Evolutionary conservation across 2,329 filamentous ascomycete species (phyloP).

Genomic region (Endoconidiophora laricicola): DNA sequence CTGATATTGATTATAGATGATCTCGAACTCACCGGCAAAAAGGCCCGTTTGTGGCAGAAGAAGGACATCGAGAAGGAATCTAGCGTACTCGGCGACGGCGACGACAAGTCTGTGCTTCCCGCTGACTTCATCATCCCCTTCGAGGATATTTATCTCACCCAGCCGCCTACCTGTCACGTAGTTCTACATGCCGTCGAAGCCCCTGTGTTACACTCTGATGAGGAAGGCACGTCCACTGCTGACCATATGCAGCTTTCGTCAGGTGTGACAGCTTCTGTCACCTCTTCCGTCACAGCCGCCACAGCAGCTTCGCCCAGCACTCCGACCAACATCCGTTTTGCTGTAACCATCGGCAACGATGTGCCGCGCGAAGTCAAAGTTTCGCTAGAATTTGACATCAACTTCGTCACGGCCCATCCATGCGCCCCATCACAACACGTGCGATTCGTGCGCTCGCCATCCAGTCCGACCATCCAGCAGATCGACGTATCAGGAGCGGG

Average conservation of each 20-base stretch:
- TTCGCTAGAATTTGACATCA: conserved; percentile 38
- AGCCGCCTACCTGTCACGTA: conserved; percentile 31
- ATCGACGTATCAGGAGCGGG: conserved; percentile 34
- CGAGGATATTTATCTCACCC: conserved; percentile 34
- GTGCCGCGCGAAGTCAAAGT: conserved; percentile 19
- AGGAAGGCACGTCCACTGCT: neutral
- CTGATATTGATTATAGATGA: conserved; percentile 25
- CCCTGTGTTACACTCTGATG: conserved; percentile 16
- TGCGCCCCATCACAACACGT: conserved; percentile 42
- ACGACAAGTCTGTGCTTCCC: conserved; percentile 36
- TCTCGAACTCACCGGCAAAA: conserved; percentile 32
- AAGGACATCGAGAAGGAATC: conserved; percentile 41
- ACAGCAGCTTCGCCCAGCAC: conserved; percentile 16
- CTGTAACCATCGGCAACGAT: conserved; percentile 19
- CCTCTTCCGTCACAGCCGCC: conserved; percentile 19
- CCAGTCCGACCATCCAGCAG: conserved; percentile 42
- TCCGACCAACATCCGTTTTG: conserved; percentile 22
- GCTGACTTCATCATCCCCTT: conserved; percentile 47
- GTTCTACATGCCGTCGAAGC: conserved; percentile 36
- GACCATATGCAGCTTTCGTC: conserved; percentile 7
- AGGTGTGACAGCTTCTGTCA: conserved; percentile 16
- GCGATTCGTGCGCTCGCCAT: conserved; percentile 40
- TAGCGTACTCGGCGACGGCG: conserved; percentile 39
- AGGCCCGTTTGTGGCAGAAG: conserved; percentile 46
- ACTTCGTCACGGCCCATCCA: conserved; percentile 50